Evolutionary conservation across 2,329 filamentous ascomycete species (phyloP).

Genomic region (Lasiodiplodia sp.): DNA sequence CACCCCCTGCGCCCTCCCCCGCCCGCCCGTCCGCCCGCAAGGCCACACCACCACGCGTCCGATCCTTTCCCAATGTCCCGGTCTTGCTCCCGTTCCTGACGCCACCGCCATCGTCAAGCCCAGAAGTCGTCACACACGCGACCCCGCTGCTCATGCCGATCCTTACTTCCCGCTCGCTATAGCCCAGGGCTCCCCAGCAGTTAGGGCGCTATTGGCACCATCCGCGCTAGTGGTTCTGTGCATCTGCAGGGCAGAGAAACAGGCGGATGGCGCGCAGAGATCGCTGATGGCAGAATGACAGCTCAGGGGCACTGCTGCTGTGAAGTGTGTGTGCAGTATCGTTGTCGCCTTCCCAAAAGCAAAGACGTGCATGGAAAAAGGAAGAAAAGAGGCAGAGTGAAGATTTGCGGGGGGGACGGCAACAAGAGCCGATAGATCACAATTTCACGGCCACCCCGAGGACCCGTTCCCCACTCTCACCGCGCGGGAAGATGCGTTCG

Average conservation of each 20-base stretch:
- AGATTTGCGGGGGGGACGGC: background rate
- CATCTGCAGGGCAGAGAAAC: background rate
- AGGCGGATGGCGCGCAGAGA: background rate
- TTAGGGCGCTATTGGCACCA: background rate
- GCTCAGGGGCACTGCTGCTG: too few species aligned
- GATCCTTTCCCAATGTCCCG: background rate
- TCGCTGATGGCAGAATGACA: too few species aligned
- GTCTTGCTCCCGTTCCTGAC: conserved; percentile 19
- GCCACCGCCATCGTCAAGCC: conserved; percentile 4
- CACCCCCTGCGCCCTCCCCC: background rate
- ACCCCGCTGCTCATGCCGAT: conserved; percentile 3
- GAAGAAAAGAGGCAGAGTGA: background rate
- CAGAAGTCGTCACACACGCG: background rate
- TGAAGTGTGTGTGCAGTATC: too few species aligned
- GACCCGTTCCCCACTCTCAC: background rate
- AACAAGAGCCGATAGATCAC: background rate
- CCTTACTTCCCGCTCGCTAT: conserved; percentile 19
- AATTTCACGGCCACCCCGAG: background rate
- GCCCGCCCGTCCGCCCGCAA: background rate
- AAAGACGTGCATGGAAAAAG: background rate
- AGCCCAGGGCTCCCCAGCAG: background rate
- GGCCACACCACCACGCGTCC: background rate
- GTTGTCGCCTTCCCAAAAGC: background rate
- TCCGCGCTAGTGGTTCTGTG: background rate
- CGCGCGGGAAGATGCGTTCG: background rate